Evolutionary conservation across 768 basidiomycete species (phyloP).

Genomic region (Crepidotus variabilis): DNA sequence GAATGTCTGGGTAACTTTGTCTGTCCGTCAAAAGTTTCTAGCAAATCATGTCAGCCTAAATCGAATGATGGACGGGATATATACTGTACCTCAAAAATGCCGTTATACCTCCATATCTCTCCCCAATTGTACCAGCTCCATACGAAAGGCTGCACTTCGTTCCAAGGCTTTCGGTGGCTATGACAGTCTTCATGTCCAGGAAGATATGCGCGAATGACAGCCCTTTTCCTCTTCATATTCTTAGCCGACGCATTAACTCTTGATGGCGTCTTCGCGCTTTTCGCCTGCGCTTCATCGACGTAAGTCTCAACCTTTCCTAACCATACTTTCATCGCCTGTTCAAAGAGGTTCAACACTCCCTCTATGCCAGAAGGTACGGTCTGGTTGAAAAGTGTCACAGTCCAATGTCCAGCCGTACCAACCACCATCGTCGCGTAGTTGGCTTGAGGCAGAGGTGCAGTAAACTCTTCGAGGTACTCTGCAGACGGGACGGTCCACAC

Average conservation of each 20-base stretch:
- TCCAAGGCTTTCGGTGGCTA: conserved; percentile 41
- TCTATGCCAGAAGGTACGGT: conserved; percentile 41
- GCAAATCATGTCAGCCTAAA: neutral
- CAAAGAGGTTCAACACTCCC: conserved; percentile 54
- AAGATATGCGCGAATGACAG: conserved; percentile 56
- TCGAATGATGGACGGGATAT: neutral
- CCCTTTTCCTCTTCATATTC: conserved; percentile 25
- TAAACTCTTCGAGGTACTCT: conserved; percentile 51
- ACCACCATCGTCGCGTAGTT: conserved; percentile 62
- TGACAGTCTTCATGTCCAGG: conserved; percentile 69
- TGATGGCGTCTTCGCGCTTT: conserved; percentile 17
- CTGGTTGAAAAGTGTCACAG: conserved; percentile 45
- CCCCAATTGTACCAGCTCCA: conserved; percentile 66
- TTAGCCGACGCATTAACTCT: conserved; percentile 4
- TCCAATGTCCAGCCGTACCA: conserved; percentile 71
- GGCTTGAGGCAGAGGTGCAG: conserved; percentile 39
- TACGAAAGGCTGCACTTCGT: conserved; percentile 35
- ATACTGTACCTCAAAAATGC: conserved; percentile 49
- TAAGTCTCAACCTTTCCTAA: conserved; percentile 42
- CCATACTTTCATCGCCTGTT: conserved; percentile 54
- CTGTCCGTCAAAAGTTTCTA: conserved; percentile 37
- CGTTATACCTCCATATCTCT: conserved; percentile 53
- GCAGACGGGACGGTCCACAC: conserved; percentile 50
- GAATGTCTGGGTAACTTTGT: conserved; percentile 46
- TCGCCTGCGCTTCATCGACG: conserved; percentile 27